Percentiles rank a stretch among this genome's conserved stretches.
Evolutionary conservation across 2,329 filamentous ascomycete genomes (phyloP).

Genomic region (Botrytis paeoniae): DNA sequence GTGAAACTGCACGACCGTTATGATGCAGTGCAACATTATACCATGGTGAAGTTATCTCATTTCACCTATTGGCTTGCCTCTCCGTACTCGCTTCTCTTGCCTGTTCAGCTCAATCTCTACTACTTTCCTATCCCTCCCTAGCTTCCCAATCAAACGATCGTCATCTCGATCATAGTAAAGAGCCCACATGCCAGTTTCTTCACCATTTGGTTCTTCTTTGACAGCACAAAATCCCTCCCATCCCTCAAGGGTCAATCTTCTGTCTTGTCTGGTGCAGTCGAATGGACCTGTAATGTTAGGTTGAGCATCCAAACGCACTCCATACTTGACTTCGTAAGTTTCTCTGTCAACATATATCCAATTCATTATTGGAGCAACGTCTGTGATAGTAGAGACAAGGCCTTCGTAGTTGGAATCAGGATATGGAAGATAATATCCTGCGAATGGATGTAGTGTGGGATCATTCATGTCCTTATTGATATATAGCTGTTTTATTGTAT

Average conservation of each 20-base stretch:
- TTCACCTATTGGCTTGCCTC: neutral
- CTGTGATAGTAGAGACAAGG: no score
- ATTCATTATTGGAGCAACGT: no score
- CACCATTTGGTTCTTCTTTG: neutral
- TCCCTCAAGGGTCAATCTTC: neutral
- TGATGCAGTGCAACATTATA: neutral
- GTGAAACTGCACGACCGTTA: neutral
- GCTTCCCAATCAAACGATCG: neutral
- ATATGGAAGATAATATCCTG: no score
- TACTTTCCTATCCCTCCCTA: neutral
- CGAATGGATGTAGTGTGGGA: no score
- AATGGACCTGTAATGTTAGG: neutral
- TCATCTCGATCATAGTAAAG: neutral
- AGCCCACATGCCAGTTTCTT: neutral
- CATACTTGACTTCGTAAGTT: neutral
- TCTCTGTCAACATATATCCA: neutral
- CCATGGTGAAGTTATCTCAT: neutral
- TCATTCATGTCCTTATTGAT: no score
- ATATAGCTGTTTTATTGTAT: no score
- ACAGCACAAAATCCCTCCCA: neutral
- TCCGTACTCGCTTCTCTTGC: neutral
- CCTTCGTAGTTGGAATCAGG: no score
- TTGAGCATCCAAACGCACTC: neutral
- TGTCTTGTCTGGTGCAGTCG: neutral
- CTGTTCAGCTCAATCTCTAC: neutral